A percentile compares a stretch with the other conserved stretches of the same genome.
These are phyloP conservation scores for Periconia digitata DNA, from an alignment of 2,329 filamentous ascomycete genomes.

Conservation along the genomic window DNA sequence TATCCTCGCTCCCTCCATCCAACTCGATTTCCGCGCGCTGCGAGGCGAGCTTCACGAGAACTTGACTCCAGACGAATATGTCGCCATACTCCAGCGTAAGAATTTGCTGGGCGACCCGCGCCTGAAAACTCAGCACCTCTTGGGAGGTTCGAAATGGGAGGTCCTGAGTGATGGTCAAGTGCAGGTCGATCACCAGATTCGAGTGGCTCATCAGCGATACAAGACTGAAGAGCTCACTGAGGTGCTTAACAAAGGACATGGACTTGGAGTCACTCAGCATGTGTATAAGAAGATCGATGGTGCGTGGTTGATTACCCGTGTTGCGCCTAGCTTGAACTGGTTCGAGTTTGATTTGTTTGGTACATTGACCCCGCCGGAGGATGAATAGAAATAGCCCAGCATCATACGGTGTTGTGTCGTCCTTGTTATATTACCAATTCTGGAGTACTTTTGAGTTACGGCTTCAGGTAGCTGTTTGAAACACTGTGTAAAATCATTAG, in stretches of 20 bases:
- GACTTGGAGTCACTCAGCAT: slow-evolving; percentile 3
- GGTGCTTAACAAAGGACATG: slow-evolving; percentile 8
- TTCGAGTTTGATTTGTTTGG: slow-evolving; percentile 12
- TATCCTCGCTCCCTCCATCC: slow-evolving; percentile 1
- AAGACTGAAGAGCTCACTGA: slow-evolving; percentile 4
- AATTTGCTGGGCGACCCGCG: slow-evolving; percentile 11
- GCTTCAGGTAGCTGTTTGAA: too few species aligned
- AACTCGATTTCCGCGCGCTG: neutral
- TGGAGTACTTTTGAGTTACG: too few species aligned
- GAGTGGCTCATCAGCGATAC: slow-evolving; percentile 11
- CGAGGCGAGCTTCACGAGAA: neutral
- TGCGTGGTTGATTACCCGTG: slow-evolving; percentile 8
- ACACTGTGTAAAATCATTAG: too few species aligned
- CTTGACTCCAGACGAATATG: slow-evolving; percentile 6
- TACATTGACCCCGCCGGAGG: neutral
- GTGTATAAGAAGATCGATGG: slow-evolving; percentile 9
- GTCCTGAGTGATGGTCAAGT: slow-evolving; percentile 1
- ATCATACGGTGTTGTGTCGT: too few species aligned
- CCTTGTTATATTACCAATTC: too few species aligned
- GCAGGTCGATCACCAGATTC: slow-evolving; percentile 12
- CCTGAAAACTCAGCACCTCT: slow-evolving; percentile 14
- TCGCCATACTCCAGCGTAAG: slow-evolving; percentile 8
- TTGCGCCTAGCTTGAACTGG: slow-evolving; percentile 6
- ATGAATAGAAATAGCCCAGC: too few species aligned
- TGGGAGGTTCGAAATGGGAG: slow-evolving; percentile 11